Base-by-base conservation (phyloP, 2,329 filamentous ascomycete genomes). In the Sporothrix phasma region DNA sequence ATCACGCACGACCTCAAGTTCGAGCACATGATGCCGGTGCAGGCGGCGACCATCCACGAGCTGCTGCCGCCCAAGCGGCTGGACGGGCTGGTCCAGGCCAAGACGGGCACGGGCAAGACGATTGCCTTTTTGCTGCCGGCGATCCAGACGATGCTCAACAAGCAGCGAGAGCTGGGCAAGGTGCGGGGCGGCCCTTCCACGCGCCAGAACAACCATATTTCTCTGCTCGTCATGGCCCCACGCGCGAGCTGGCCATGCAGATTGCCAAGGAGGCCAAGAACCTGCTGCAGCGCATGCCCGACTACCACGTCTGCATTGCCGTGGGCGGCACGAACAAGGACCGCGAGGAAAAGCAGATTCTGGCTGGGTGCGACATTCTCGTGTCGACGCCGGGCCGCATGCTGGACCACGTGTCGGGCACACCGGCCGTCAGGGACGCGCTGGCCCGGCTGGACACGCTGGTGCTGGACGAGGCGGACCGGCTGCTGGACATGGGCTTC, bases 61-160 rank as follows among this genome's bases (percentile, higher is more conserved):
- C 76, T 82, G 63, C 75, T 81, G 11, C 75, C 77, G n/a, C 76
- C 76, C 0, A 74, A 74, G 60, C 74, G 76, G 29, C 73, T 70
- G 61, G 81, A 83, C 70, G 78, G 85, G 65, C 78, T 95, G 65
- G 90, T 90, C 6, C 90, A 94, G 74, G 90, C 90, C 61, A 92
- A 89, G 77, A 95, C 90, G 0, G 90, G 90, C 68, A 95, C 91
- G 0, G 90, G 90, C 69, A 95, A 95, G 77, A 95, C 90, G 0
- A 75, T 94, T 63, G 90, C 88, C 56, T 95, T 95, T 76, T 80
- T 95, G 41, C 78, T 94, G 3, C 91, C 90, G n/a, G 82, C 89
- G n/a, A 77, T 95, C 41, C 88, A 94, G 73, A 88, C 84, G 65
- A 87, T 94, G 71, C 78, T 93, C 69, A 76, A 75, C 59, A 74